Base-by-base conservation (phyloP, 495 filamentous ascomycete species). In the Daldinia vernicosa region DNA sequence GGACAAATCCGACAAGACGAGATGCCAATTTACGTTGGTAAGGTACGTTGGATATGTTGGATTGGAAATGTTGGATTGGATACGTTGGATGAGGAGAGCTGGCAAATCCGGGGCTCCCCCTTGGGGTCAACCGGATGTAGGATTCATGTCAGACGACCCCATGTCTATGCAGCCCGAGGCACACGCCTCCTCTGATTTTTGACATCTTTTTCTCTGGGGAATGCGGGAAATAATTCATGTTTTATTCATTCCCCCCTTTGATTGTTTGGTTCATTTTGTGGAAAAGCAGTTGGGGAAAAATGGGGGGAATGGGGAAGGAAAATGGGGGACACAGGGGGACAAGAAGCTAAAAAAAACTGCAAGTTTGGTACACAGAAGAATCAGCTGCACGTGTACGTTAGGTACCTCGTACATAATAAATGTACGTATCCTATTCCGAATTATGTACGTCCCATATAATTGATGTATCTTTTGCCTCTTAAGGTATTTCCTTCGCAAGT, bases 71-170 rank as follows among this genome's bases (percentile, higher is more conserved):
- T 28, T 60, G 14, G 66, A 64, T 33, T 47, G 43, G 17, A 47
- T 24, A 47, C 43, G 19, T 47, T 47, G 43, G 43, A 45, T 45
- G 40, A 53, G 26, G 51, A 24, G 28, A 35, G 28, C 30, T 56
- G 28, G 70, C 70, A 72, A 69, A 72, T 72, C 70, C 70, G 70
- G 70, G 70, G 70, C 55, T 60, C 58, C 70, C 50, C 65, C 53
- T 72, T 64, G 70, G 70, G 70, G 59, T 69, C 30, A 65, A 65
- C 70, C 70, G 70, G 61, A 72, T 72, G 70, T 60, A 72, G 70
- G 65, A 69, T 72, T 72, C 65, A 61, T 60, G 70, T 72, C 70
- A 72, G 70, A 68, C 70, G 70, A 72, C 70, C 70, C 70, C 70
- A 65, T 69, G 61, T 65, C 40, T 54, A 72, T 68, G 70, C 65